Evolutionary conservation across 1,284 basidiomycete genomes (phyloP), one percentile per base, ranked within the genome.

Genomic region (Pascua guehoae): DNA sequence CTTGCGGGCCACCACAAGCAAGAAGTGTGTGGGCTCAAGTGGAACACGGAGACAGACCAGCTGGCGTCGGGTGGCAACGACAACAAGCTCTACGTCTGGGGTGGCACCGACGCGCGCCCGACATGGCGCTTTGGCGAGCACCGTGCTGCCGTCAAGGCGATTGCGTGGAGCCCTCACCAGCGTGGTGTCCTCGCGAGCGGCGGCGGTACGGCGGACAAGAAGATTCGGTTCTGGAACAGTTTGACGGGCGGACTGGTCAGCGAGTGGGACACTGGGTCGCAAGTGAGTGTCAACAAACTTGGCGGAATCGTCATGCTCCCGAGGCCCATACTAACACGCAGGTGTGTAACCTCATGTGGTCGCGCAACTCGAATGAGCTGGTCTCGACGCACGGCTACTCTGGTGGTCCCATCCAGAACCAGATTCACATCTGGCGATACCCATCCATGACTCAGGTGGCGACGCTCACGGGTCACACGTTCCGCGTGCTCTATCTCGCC

Each of bases 321-420:
- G 24, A 15, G 36, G 17, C 3, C 12, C 40, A 8, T 24, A 38
- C 40, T 52, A 10, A 50, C n/a, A 55, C 14, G 14, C 64, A 94
- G 89, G 93, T 98, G 42, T 98, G 95, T 80, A 98, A 98, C 77
- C 84, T 98, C 51, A 90, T 92, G 65, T 98, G 94, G 93, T 95
- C 91, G 5, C 81, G 89, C 54, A 96, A 90, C 24, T 93, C 93
- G 15, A 95, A 98, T 71, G 95, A 98, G 78, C 84, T 98, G 40
- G 93, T 98, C 39, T 96, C 92, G 12, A 98, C 95, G 2, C 95
- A 98, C 70, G 95, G 96, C 1, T 98, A 94, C 79, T 95, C 91
- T 17, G 89, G 87, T 8, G 92, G 91, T 3, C 86, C 89, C 0
- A 86, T 94, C 7, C 93, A 97, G 75, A 98, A 98, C 77, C 95